Conservation (phyloP, 2,329 filamentous ascomycete species). For the Alternaria alternata region DNA sequence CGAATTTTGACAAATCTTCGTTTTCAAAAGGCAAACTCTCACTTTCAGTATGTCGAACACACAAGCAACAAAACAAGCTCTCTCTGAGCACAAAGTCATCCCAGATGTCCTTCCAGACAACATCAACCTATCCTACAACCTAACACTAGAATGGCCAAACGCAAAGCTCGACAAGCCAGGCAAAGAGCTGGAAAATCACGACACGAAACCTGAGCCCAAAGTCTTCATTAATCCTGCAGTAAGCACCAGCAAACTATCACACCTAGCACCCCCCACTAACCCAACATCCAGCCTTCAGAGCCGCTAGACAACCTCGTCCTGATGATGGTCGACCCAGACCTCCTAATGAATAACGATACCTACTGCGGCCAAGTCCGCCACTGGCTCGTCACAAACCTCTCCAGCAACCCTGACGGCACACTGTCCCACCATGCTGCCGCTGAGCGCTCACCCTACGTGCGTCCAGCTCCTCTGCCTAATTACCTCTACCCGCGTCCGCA, state of each 20-base stretch:
- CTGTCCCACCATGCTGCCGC: slow-evolving; percentile 11
- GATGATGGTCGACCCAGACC: slow-evolving; percentile 32
- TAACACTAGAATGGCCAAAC: slow-evolving; percentile 26
- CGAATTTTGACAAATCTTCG: not conserved
- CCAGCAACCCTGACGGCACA: slow-evolving; percentile 16
- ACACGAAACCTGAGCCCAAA: slow-evolving; percentile 29
- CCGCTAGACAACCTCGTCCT: slow-evolving; percentile 25
- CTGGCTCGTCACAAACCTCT: slow-evolving; percentile 31
- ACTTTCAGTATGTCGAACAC: slow-evolving; percentile 10
- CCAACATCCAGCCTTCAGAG: slow-evolving; percentile 13
- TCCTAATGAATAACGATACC: slow-evolving; percentile 32
- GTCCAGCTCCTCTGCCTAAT: slow-evolving; percentile 32
- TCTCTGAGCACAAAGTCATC: slow-evolving; percentile 26
- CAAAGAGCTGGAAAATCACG: slow-evolving; percentile 22
- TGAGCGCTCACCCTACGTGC: slow-evolving; percentile 28
- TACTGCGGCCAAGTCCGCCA: slow-evolving; percentile 35
- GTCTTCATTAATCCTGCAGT: slow-evolving; percentile 23
- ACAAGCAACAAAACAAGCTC: slow-evolving; percentile 13
- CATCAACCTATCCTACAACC: slow-evolving; percentile 18
- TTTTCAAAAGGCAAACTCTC: too few species aligned
- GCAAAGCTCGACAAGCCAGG: slow-evolving; percentile 22
- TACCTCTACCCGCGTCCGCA: slow-evolving; percentile 21
- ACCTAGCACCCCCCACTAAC: not conserved
- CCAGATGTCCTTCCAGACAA: slow-evolving; percentile 25
- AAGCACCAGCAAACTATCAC: not conserved